phyloP scores from a whole-genome alignment of 2,329 filamentous ascomycete species.

The Calonectria henricotiae region DNA sequence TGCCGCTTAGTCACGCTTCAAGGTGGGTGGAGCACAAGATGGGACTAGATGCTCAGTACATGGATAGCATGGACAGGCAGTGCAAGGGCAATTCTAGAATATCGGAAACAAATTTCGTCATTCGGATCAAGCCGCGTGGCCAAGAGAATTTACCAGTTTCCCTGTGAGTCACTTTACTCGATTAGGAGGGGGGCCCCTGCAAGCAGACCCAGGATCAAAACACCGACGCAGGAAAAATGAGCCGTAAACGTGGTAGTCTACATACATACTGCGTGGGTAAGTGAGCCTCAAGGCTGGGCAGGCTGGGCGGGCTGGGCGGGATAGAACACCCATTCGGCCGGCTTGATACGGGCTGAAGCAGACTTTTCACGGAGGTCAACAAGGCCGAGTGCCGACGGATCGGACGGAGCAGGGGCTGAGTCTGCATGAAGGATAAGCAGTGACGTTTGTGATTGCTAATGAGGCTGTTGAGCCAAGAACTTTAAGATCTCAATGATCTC shows the following conservation, averaged over 20 bases:
- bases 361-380: constrained; percentile 14
- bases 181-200: constrained; percentile 9
- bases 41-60: background rate
- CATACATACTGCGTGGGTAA: too few relatives aligned
- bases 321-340: background rate
- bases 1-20: constrained; percentile 33
- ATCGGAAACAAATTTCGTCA: constrained; percentile 6
- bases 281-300: background rate
- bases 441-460: constrained; percentile 23
- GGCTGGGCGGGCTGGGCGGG: too few relatives aligned
- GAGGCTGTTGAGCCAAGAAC: constrained; percentile 9
- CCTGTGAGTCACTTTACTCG: background rate
- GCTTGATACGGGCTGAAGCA: background rate
- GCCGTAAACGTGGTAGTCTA: constrained; percentile 6
- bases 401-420: background rate
- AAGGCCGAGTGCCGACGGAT: background rate
- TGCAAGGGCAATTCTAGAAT: background rate
- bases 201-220: background rate
- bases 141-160: background rate
- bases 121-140: constrained; percentile 9
- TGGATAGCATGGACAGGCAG: background rate
- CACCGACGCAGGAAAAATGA: constrained; percentile 9
- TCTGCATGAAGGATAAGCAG: background rate
- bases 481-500: constrained; percentile 15
- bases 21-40: background rate